These are phyloP conservation scores for Aspergillus amoenus DNA, from an alignment of 2,329 filamentous ascomycete species.

Conservation along the genomic window DNA sequence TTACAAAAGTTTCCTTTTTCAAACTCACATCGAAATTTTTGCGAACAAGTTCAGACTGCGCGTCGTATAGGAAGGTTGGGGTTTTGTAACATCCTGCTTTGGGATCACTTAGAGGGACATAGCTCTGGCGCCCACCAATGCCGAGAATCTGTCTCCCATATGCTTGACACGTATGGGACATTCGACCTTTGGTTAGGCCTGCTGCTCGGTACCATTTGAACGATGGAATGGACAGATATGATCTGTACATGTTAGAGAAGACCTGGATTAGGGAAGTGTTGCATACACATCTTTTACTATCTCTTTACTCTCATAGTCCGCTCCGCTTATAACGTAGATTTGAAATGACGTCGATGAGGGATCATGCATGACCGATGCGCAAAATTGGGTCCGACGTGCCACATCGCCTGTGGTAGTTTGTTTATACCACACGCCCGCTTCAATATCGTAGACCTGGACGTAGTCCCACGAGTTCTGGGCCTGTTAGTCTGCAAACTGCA, in stretches of 20 bases:
- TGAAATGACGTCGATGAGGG: constrained; percentile 12
- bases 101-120: constrained; percentile 1
- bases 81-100: constrained; percentile 14
- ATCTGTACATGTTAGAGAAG: not conserved
- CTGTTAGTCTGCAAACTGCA: not conserved
- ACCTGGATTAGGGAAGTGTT: not conserved
- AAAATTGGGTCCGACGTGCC: constrained; percentile 16
- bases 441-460: constrained; percentile 18
- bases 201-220: constrained; percentile 19
- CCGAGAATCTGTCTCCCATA: constrained; percentile 17
- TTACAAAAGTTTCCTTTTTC: not conserved
- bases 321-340: constrained; percentile 16
- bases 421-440: constrained; percentile 17
- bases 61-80: constrained; percentile 16
- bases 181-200: constrained; percentile 10
- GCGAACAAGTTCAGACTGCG: constrained; percentile 11
- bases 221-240: constrained; percentile 18
- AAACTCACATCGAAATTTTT: constrained; percentile 11
- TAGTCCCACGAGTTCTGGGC: constrained; percentile 15
- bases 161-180: constrained; percentile 13
- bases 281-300: constrained; percentile 12
- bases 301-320: constrained; percentile 10
- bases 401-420: constrained; percentile 18
- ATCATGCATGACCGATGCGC: constrained; percentile 16
- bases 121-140: constrained; percentile 13